Conservation (phyloP, 129 eudicot genomes). For the Ambrosia artemisiifolia region DNA sequence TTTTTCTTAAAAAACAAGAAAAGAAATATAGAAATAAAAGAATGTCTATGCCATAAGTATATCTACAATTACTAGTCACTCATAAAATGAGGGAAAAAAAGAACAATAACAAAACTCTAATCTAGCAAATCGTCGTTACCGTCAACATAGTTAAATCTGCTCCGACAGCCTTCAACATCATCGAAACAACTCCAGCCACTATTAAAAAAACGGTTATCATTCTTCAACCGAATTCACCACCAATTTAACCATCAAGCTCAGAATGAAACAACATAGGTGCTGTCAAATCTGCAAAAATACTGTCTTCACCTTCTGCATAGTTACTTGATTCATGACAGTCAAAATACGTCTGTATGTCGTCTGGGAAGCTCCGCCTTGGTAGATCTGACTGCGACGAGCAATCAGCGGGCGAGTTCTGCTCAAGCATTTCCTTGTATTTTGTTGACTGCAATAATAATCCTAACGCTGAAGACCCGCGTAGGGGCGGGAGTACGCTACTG, state of each 20-base stretch:
- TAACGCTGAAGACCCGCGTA: conserved; percentile 41
- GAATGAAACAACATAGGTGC: conserved; percentile 53
- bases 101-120: conserved; percentile 14
- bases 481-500: conserved; percentile 24
- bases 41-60: conserved; percentile 33
- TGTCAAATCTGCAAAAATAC: conserved; percentile 46
- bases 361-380: conserved; percentile 72
- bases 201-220: background rate
- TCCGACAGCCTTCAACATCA: conserved; percentile 9
- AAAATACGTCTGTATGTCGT: conserved; percentile 76
- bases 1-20: conserved; percentile 14
- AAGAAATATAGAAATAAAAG: conserved; percentile 34
- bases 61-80: conserved; percentile 30
- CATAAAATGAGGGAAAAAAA: background rate
- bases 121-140: conserved; percentile 5
- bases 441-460: conserved; percentile 61
- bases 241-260: conserved; percentile 42
- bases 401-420: conserved; percentile 35
- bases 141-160: conserved; percentile 6
- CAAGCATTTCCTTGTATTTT: conserved; percentile 63
- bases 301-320: conserved; percentile 50
- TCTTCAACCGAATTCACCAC: background rate
- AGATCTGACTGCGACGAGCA: conserved; percentile 33
- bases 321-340: conserved; percentile 55
- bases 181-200: conserved; percentile 1